These are phyloP conservation scores for Ramaria sp. DNA, from an alignment of 768 basidiomycete species.

Conservation along the genomic window DNA sequence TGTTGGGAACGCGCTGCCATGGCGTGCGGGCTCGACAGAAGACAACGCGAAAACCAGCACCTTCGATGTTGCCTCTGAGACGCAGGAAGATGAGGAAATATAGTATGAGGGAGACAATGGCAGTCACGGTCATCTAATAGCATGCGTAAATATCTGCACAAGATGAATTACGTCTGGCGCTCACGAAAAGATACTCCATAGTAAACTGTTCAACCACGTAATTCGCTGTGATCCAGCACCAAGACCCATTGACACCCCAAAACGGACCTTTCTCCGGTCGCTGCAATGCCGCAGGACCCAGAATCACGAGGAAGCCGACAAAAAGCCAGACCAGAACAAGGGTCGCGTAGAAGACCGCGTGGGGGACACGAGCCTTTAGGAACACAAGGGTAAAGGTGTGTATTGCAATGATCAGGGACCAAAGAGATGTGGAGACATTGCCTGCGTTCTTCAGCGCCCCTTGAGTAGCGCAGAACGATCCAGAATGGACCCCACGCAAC, in stretches of 20 bases:
- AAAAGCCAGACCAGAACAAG: conserved; percentile 36
- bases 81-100: conserved; percentile 38
- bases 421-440: conserved; percentile 32
- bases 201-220: conserved; percentile 31
- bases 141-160: not conserved
- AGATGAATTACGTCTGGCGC: conserved; percentile 13
- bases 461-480: conserved; percentile 20
- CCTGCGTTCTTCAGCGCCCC: conserved; percentile 29
- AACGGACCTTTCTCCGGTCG: conserved; percentile 29
- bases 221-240: conserved; percentile 42
- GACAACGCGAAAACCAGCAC: conserved; percentile 21
- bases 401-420: conserved; percentile 30
- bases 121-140: conserved; percentile 39
- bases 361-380: conserved; percentile 26
- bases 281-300: conserved; percentile 30
- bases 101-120: conserved; percentile 31
- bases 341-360: conserved; percentile 26
- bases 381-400: conserved; percentile 41
- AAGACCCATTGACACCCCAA: conserved; percentile 40
- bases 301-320: conserved; percentile 31
- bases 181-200: conserved; percentile 42
- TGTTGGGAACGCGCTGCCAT: conserved; percentile 12
- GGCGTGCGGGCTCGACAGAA: conserved; percentile 19
- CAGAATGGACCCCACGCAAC: conserved; percentile 16
- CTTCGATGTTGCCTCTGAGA: conserved; percentile 37